Evolutionary conservation across 176 grass and related monocot species (phyloP), one percentile per base, ranked within the genome.

Genomic region (Aegilops bicornis): DNA sequence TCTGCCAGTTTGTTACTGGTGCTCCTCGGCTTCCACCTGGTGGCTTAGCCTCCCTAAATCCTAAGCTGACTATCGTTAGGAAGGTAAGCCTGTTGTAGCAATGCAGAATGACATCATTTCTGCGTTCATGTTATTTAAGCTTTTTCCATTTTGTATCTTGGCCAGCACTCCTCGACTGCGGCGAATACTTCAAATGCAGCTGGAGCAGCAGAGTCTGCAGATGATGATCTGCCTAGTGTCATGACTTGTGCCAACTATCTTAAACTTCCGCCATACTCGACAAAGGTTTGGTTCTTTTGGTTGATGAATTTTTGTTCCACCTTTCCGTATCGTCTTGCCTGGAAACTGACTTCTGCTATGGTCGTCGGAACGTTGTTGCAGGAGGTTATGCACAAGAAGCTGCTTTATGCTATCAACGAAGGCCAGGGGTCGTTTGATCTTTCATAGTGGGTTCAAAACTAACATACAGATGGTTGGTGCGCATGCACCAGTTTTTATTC

Each of bases 201-300:
- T 90, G 95, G 87, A 70, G 87, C 76, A 14, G 25, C 79, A 13
- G 91, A 95, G 35, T 78, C 80, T 43, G 95, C 87, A 22, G 95
- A 98, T 85, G 91, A 98, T 64, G 95, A 95, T 83, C 83, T 98
- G 52, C 95, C 95, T 39, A 98, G 95, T 83, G 95, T 98, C 7
- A 98, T 98, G 95, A 98, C 95, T 23, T 98, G 95, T 69, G 95
- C 93, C 32, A 98, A 98, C 79, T 98, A 95, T 87, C 93, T 98
- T 76, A 98, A 98, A 84, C 91, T 98, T 14, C 95, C 95, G 9
- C 95, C 92, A 6, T 98, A 98, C 78, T 98, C 95, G 17, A 95
- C 89, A 22, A 98, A 98, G 89, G 95, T 98, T 65, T 47, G 63
- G 32, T 79, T 89, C 73, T 79, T 79, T 36, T 62, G 23, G 31